A percentile compares a stretch with the other conserved stretches of the same genome.
Conservation (phyloP, 2,329 filamentous ascomycete species). For the Paecilomyces sp. region DNA sequence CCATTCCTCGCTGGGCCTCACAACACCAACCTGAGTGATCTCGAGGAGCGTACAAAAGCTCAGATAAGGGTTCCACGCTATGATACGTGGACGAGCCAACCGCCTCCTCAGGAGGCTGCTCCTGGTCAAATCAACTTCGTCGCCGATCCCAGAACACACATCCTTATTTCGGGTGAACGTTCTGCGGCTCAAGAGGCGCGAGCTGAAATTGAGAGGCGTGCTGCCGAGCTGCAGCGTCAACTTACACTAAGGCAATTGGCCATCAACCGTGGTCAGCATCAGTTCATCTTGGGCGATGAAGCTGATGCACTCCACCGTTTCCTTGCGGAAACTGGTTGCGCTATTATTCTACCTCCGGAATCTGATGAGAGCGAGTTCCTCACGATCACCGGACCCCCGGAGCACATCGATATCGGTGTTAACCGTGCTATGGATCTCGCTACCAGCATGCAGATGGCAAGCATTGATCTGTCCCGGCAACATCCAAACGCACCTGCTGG, state of each 20-base stretch:
- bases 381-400: constrained; percentile 73
- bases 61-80: constrained; percentile 78
- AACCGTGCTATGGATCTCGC: constrained; percentile 85
- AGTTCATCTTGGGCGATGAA: constrained; percentile 86
- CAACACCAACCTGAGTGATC: constrained; percentile 57
- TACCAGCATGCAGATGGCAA: constrained; percentile 75
- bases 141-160: constrained; percentile 67
- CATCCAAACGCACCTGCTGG: constrained; percentile 67
- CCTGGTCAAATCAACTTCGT: constrained; percentile 64
- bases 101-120: constrained; percentile 56
- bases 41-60: constrained; percentile 68
- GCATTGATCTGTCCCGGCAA: constrained; percentile 73
- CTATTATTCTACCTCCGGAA: constrained; percentile 70
- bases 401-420: constrained; percentile 65
- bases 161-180: constrained; percentile 81
- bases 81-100: constrained; percentile 62
- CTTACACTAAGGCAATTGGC: constrained; percentile 71
- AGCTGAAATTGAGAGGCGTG: constrained; percentile 71
- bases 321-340: constrained; percentile 82
- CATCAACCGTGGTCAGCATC: constrained; percentile 80
- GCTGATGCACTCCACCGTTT: constrained; percentile 79
- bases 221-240: constrained; percentile 66
- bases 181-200: constrained; percentile 71
- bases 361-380: constrained; percentile 75
- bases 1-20: constrained; percentile 84